Conservation (phyloP, 2,329 filamentous ascomycete species). For the Pseudomassariella vexata region DNA sequence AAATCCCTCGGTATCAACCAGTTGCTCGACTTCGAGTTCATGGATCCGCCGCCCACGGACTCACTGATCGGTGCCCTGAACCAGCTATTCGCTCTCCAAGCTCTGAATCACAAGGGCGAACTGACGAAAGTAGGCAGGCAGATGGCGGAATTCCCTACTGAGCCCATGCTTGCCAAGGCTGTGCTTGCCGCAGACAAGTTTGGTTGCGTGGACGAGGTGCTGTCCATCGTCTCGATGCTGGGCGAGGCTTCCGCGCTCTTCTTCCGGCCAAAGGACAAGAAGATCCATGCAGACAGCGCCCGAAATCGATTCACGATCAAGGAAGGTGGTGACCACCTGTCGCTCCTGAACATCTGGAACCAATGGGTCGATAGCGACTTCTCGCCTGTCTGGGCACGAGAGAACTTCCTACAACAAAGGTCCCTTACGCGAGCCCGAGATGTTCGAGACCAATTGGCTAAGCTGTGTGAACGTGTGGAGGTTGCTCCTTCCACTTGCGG, state of each 20-base stretch:
- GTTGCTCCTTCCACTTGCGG: constrained; percentile 67
- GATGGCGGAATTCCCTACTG: constrained; percentile 92
- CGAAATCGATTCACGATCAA: constrained; percentile 83
- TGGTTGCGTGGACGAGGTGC: constrained; percentile 87
- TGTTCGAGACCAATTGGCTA: constrained; percentile 85
- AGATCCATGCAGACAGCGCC: constrained; percentile 89
- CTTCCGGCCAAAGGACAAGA: constrained; percentile 95
- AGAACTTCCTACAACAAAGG: constrained; percentile 91
- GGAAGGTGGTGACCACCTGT: constrained; percentile 85
- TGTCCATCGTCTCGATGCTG: constrained; percentile 92
- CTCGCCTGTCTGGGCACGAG: constrained; percentile 77
- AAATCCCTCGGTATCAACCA: constrained; percentile 92
- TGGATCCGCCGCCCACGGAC: constrained; percentile 87
- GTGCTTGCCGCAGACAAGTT: constrained; percentile 85
- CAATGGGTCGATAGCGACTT: constrained; percentile 94
- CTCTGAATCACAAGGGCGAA: constrained; percentile 80
- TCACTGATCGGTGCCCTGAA: constrained; percentile 85
- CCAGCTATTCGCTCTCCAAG: constrained; percentile 84
- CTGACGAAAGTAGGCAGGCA: constrained; percentile 87
- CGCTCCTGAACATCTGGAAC: constrained; percentile 88
- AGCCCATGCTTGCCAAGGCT: constrained; percentile 85
- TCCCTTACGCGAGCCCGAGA: constrained; percentile 85
- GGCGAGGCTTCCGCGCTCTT: constrained; percentile 84
- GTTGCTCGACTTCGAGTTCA: constrained; percentile 89
- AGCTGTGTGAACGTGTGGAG: constrained; percentile 90